These are phyloP conservation scores for Straminergon stramineum DNA, from an alignment of 225 moss, liverwort and hornwort genomes.

Conservation along the genomic window DNA sequence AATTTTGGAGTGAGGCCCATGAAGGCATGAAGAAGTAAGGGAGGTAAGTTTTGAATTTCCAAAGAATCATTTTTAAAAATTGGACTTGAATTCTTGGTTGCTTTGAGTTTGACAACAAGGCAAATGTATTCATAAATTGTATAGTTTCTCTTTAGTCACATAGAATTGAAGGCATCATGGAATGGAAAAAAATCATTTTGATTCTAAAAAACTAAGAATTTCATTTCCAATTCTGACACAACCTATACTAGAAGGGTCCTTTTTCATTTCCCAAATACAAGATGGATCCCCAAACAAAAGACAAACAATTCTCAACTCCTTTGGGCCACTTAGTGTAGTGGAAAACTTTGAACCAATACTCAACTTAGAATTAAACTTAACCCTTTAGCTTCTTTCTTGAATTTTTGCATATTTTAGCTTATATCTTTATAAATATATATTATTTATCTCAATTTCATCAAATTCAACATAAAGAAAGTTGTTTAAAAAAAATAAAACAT, in stretches of 20 bases:
- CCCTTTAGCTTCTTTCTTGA: fast-evolving
- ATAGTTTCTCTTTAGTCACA: background rate
- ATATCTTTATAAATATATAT: no score
- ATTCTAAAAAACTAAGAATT: background rate
- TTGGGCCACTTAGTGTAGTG: fast-evolving
- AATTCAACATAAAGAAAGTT: background rate
- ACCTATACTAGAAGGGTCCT: fast-evolving
- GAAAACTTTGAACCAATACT: background rate
- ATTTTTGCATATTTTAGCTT: background rate
- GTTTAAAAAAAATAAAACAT: background rate
- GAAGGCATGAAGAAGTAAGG: fast-evolving
- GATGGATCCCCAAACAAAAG: background rate
- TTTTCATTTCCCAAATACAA: background rate
- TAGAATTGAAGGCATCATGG: background rate
- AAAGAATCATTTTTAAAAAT: background rate
- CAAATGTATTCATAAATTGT: background rate
- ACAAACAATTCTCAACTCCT: background rate
- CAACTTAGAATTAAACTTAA: background rate
- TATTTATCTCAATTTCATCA: background rate
- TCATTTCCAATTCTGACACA: fast-evolving
- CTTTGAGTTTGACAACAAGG: background rate
- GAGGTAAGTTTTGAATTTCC: background rate
- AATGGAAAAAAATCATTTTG: fast-evolving
- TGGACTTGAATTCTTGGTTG: background rate
- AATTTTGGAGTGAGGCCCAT: background rate